Conservation (phyloP, 352 stramenopile genomes). For the Phytophthora sansomeana region DNA sequence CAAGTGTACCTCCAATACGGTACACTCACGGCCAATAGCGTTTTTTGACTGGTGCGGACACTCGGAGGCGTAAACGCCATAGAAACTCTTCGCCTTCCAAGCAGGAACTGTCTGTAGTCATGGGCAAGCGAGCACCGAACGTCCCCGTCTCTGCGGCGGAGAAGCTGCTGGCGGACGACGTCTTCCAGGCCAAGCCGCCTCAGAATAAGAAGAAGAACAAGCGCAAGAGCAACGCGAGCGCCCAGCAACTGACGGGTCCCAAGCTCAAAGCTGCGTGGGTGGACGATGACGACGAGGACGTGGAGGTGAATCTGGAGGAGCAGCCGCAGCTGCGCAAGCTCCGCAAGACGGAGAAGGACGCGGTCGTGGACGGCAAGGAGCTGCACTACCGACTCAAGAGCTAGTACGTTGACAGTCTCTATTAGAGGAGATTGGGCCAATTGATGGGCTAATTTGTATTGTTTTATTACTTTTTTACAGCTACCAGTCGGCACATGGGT, state of each 20-base stretch:
- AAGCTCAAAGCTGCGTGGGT: conserved; percentile 78
- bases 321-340: conserved; percentile 84
- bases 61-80: conserved; percentile 8
- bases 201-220: conserved; percentile 37
- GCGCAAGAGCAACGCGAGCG: conserved; percentile 36
- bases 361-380: conserved; percentile 70
- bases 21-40: background rate
- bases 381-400: conserved; percentile 86
- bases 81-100: conserved; percentile 14
- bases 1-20: background rate
- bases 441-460: background rate
- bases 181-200: conserved; percentile 54
- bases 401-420: conserved; percentile 53
- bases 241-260: conserved; percentile 10
- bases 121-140: conserved; percentile 56
- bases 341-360: conserved; percentile 79
- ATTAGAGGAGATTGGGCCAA: background rate
- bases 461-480: conserved; percentile 28
- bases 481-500: conserved; percentile 64
- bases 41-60: conserved; percentile 34
- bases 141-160: conserved; percentile 48
- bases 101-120: conserved; percentile 18
- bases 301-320: conserved; percentile 78
- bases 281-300: conserved; percentile 86
- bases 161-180: conserved; percentile 57